A percentile compares a stretch with the other conserved stretches of the same genome.
phyloP scores from a whole-genome alignment of 2,329 filamentous ascomycete species.

The Epichloe aotearoae region DNA sequence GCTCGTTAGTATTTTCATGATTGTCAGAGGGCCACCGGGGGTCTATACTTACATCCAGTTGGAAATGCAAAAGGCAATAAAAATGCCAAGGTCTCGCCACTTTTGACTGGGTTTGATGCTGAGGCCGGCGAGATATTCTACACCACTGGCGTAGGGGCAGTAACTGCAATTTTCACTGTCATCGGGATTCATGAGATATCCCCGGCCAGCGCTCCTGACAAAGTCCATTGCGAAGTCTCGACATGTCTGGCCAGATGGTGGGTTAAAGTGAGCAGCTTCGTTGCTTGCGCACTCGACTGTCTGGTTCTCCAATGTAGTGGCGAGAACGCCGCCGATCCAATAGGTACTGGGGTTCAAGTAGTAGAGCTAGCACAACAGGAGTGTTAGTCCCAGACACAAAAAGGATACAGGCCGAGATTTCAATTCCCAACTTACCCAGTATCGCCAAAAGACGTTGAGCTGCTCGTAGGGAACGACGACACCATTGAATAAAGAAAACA shows the following conservation, averaged over 20 bases:
- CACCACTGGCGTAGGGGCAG: constrained; percentile 45
- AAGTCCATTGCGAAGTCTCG: constrained; percentile 49
- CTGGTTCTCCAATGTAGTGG: constrained; percentile 6
- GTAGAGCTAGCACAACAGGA: background rate
- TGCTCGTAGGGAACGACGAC: constrained; percentile 54
- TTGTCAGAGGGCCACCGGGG: background rate
- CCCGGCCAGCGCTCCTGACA: constrained; percentile 30
- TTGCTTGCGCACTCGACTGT: constrained; percentile 28
- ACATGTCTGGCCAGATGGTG: constrained; percentile 53
- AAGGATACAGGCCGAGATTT: too few species aligned
- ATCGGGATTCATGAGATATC: constrained; percentile 50
- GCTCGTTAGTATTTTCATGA: background rate
- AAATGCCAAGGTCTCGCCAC: constrained; percentile 60
- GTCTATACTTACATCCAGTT: constrained; percentile 40
- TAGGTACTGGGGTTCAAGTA: constrained; percentile 6
- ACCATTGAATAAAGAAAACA: constrained; percentile 65
- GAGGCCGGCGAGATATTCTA: constrained; percentile 49
- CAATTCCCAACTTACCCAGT: constrained; percentile 37
- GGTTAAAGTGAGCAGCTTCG: constrained; percentile 33
- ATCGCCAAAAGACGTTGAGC: constrained; percentile 58
- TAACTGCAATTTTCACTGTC: constrained; percentile 51
- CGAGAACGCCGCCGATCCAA: constrained; percentile 5
- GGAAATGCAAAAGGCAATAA: constrained; percentile 54
- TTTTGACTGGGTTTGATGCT: constrained; percentile 43
- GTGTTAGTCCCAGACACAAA: too few species aligned